These are phyloP conservation scores for Metschnikowia baotianmanensis DNA, from an alignment of 805 yeast species.

Conservation along the genomic window DNA sequence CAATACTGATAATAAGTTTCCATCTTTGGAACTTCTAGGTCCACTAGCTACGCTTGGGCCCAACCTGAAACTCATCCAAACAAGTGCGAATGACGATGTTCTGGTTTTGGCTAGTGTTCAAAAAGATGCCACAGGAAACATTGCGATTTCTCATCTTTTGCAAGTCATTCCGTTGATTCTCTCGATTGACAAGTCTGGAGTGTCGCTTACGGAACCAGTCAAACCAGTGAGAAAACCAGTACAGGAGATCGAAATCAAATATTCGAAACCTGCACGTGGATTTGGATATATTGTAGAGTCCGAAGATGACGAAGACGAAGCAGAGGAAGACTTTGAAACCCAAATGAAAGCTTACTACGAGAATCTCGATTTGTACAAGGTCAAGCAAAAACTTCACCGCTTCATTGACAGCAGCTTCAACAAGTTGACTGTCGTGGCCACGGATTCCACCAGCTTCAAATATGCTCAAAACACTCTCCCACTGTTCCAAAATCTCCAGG, in stretches of 20 bases:
- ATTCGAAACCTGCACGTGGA: constrained; percentile 13
- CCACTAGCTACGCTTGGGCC: constrained; percentile 10
- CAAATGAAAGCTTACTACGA: constrained; percentile 3
- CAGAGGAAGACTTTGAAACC: background rate
- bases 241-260: background rate
- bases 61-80: constrained; percentile 3
- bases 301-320: constrained; percentile 5
- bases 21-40: constrained; percentile 7
- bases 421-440: constrained; percentile 12
- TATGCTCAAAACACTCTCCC: background rate
- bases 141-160: constrained; percentile 8
- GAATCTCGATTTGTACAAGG: constrained; percentile 4
- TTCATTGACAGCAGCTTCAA: constrained; percentile 11
- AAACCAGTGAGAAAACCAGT: constrained; percentile 7
- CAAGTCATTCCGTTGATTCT: constrained; percentile 14
- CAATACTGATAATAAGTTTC: background rate
- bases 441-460: constrained; percentile 7
- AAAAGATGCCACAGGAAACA: constrained; percentile 2
- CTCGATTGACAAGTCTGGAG: constrained; percentile 4
- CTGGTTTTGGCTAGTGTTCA: constrained; percentile 9
- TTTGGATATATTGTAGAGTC: constrained; percentile 15
- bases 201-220: constrained; percentile 3
- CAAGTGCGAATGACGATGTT: constrained; percentile 5
- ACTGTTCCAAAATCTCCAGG: background rate
- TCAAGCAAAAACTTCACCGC: constrained; percentile 3